These are phyloP conservation scores for Trichosporon sp. DNA, from an alignment of 1,284 basidiomycete species.

Conservation along the genomic window DNA sequence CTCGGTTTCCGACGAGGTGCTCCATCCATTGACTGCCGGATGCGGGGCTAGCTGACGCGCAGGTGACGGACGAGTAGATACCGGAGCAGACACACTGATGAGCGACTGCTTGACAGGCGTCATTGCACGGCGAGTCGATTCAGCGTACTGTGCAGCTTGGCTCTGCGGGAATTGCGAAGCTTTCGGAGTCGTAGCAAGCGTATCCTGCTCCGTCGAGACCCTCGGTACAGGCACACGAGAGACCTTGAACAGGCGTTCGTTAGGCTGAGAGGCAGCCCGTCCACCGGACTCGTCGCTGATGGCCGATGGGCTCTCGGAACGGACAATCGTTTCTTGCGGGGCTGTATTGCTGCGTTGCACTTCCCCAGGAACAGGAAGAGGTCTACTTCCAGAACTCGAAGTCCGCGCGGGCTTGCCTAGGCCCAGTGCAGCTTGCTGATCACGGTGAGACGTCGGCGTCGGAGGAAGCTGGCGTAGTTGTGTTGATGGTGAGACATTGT, in stretches of 20 bases:
- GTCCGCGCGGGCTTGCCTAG: background rate
- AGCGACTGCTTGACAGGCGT: background rate
- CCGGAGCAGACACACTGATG: background rate
- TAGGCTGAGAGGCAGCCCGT: background rate
- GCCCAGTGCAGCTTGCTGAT: background rate
- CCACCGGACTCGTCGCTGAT: background rate
- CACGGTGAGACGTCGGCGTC: background rate
- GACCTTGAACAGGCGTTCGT: background rate
- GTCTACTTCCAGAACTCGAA: background rate
- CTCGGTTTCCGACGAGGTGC: background rate
- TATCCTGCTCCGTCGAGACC: background rate
- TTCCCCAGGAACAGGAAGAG: background rate
- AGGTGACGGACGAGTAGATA: background rate
- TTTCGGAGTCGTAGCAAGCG: background rate
- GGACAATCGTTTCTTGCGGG: background rate
- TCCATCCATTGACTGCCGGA: background rate
- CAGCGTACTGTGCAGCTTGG: background rate
- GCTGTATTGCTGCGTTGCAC: background rate
- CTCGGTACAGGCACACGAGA: background rate
- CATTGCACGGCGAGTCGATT: background rate
- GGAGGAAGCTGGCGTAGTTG: background rate
- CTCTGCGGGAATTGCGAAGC: background rate
- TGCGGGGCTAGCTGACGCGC: background rate
- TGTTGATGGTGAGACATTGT: background rate
- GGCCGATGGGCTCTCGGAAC: background rate